A percentile compares a stretch with the other conserved stretches of the same genome.
Conservation (phyloP, 495 filamentous ascomycete genomes). For the Aspergillus sparsus region DNA sequence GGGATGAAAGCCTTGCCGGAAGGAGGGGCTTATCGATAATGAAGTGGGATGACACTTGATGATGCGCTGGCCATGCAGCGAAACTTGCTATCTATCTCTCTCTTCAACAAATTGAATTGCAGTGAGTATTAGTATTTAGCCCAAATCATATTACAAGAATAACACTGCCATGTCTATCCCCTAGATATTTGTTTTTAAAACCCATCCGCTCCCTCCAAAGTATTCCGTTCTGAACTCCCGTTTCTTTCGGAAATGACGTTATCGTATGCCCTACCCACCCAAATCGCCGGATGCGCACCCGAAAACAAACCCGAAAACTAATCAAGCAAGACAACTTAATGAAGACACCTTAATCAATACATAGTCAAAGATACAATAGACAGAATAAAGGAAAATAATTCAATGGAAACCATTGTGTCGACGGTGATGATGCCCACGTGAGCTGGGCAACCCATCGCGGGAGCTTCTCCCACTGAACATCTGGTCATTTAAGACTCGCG, state of each 20-base stretch:
- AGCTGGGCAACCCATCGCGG: no score
- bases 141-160: background rate
- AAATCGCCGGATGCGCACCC: constrained; percentile 1
- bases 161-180: no score
- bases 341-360: background rate
- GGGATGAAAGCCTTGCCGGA: constrained; percentile 9
- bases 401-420: no score
- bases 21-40: constrained; percentile 32
- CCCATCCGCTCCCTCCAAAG: background rate
- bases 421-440: no score
- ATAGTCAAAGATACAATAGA: background rate
- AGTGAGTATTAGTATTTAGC: background rate
- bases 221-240: background rate
- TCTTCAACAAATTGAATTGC: constrained; percentile 11
- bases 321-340: constrained; percentile 1
- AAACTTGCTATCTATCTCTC: constrained; percentile 14
- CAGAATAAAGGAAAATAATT: background rate
- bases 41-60: background rate
- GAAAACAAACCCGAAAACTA: constrained; percentile 16
- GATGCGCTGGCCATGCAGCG: constrained; percentile 23
- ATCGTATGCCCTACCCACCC: constrained; percentile 15
- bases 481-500: constrained; percentile 12
- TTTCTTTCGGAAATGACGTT: constrained; percentile 15
- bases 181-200: no score
- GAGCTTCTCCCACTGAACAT: background rate